These are phyloP conservation scores for Suhomyces guaymorum DNA, from an alignment of 1,139 yeast species.

Conservation along the genomic window DNA sequence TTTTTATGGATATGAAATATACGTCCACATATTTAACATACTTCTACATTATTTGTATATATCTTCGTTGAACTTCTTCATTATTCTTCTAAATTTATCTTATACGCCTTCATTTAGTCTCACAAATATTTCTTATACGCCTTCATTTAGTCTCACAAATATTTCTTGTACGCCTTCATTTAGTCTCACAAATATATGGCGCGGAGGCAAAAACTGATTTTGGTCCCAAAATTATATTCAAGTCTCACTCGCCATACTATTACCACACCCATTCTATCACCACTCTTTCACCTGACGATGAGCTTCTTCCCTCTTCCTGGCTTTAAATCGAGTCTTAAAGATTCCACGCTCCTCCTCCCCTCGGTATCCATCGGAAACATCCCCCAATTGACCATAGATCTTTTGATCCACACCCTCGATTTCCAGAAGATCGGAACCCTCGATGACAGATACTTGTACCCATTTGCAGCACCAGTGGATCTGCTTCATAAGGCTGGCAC, in stretches of 20 bases:
- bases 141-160: no score
- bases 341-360: constrained; percentile 59
- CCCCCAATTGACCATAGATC: constrained; percentile 79
- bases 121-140: no score
- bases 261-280: neutral
- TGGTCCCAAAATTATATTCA: no score
- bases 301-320: constrained; percentile 2
- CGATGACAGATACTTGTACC: constrained; percentile 65
- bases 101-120: no score
- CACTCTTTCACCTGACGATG: constrained; percentile 6
- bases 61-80: no score
- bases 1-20: no score
- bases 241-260: no score
- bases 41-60: no score
- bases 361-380: constrained; percentile 85
- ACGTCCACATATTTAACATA: no score
- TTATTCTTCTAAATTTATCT: no score
- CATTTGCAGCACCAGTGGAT: constrained; percentile 84
- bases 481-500: constrained; percentile 17
- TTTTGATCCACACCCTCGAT: constrained; percentile 63
- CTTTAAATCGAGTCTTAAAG: constrained; percentile 48
- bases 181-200: neutral
- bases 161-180: no score
- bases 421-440: constrained; percentile 55
- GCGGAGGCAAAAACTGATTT: constrained; percentile 1